Base-by-base conservation (phyloP, 305 asterid species). In the Plantago lanceolata region DNA sequence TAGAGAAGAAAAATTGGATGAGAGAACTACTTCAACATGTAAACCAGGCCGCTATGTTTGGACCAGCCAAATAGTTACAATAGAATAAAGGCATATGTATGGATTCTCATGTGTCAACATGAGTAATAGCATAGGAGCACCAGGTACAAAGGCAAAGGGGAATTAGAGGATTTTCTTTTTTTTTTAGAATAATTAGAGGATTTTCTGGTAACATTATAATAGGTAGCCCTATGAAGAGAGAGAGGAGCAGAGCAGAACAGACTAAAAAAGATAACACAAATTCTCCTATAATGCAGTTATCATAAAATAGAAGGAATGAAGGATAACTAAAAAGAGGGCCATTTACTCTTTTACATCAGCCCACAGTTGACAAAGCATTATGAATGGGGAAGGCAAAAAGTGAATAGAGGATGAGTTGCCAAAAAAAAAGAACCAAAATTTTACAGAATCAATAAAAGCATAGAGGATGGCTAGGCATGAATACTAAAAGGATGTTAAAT, bases 401-500 rank as follows among this genome's bases (percentile, higher is more conserved):
- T 56, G 20, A 48, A 33, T 17, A 8, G 28, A 18, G 40, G 47
- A 29, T 26, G 20, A 64, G 26, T 16, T 48, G 64, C 33, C 48
- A 56, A 31, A 48, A 9, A 24, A 17, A 54, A 51, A 17, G 50
- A 58, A 65, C 3, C 5, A 56, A 49, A 71, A 37, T 48, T 61
- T 31, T n/a, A 51, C 57, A 26, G 45, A 64, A 40, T 49, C 59
- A 72, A 64, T 61, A 50, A 67, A 54, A 54, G 54, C 29, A 51
- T 51, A 6, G 24, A 68, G 49, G 57, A 60, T 17, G 3, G 45
- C 31, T 47, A 24, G 5, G 45, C 19, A 16, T 59, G 52, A 17
- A 47, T 35, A 58, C 61, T 19, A 16, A 49, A 33, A 61, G 47
- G n/a, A 15, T 33, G 24, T 18, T n/a, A n/a, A n/a, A n/a, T n/a